Percentiles rank a stretch among this genome's conserved stretches.
phyloP scores from a whole-genome alignment of 805 yeast genomes.

The Groenewaldozyma salmanticensis region DNA sequence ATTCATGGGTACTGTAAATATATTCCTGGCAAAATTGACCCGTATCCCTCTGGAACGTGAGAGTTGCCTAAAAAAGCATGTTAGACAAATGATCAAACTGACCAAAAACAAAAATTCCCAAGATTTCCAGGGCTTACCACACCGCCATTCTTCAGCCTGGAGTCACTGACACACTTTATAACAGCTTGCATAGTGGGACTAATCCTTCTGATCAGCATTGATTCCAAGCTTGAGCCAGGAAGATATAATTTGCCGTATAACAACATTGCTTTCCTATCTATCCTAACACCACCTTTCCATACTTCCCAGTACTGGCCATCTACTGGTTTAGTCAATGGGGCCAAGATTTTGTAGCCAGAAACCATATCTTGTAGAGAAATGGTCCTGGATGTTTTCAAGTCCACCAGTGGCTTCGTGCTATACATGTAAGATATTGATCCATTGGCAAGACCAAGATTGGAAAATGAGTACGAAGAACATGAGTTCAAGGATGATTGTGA shows the following conservation, averaged over 20 bases:
- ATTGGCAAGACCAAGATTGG: slow-evolving; percentile 53
- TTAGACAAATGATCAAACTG: not conserved
- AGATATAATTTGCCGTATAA: slow-evolving; percentile 81
- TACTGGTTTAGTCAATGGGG: slow-evolving; percentile 31
- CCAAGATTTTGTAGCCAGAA: slow-evolving; percentile 55
- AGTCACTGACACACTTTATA: slow-evolving; percentile 67
- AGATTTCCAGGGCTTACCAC: no score
- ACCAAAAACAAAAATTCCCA: not conserved
- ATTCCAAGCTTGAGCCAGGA: slow-evolving; percentile 81
- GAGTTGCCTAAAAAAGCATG: no score
- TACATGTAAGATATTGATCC: slow-evolving; percentile 82
- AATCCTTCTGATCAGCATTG: slow-evolving; percentile 65
- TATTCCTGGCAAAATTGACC: slow-evolving; percentile 60
- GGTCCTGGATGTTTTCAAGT: slow-evolving; percentile 41
- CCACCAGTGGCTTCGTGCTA: slow-evolving; percentile 47
- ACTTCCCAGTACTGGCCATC: slow-evolving; percentile 18
- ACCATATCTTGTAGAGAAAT: slow-evolving; percentile 58
- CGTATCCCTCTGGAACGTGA: slow-evolving; percentile 51
- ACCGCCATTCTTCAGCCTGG: slow-evolving; percentile 42
- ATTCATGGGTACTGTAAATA: slow-evolving; percentile 75
- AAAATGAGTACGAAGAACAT: slow-evolving; percentile 62
- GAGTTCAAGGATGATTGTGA: slow-evolving; percentile 60
- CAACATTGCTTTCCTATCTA: slow-evolving; percentile 32
- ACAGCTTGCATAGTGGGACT: slow-evolving; percentile 52
- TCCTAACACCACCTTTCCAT: slow-evolving; percentile 23